Base-by-base conservation (phyloP, 2,329 filamentous ascomycete species). In the Monilinia laxa region DNA sequence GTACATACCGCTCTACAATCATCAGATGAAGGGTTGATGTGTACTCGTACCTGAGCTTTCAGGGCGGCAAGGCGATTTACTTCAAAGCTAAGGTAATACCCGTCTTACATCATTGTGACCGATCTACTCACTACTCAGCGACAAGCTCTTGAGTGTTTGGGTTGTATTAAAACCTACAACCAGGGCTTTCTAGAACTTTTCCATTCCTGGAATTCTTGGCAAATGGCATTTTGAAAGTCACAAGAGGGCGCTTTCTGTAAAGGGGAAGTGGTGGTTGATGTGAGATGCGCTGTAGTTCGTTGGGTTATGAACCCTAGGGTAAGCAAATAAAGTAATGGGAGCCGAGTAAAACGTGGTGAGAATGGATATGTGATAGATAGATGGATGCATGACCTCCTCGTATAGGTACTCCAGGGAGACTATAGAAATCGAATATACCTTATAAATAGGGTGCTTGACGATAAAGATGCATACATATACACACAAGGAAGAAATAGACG, bases 311-410 rank as follows among this genome's bases (percentile, higher is more conserved):
- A 35, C 28, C 18, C n/a, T 55, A 35, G 12, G 31, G n/a, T 49
- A 4, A 18, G 10, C 35, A 25, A 49, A n/a, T 40, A 38, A 35
- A 14, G 28, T 4, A 10, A 47, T 55, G 51, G 35, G 51, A 16
- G 60, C 31, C 51, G n/a, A 63, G 51, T 20, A 63, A 63, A 63
- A 63, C 60, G 60, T 63, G 60, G 60, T 25, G 28, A 10, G 59
- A 42, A 31, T 62, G 59, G 47, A 62, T 20, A 31, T 55, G 35
- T 42, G 35, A 54, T 31, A 4, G 35, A 42, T 49, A 42, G 11
- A 42, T 18, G 31, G 25, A 28, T 63, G 35, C 49, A 54, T 54
- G 20, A 16, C 23, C 9, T n/a, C 11, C 60, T 54, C 60, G 60
- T 63, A 63, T 63, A 54, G 14, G 35, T 23, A 52, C 31, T 54